phyloP scores from a whole-genome alignment of 208 protist species.

The Crithidia bombi region DNA sequence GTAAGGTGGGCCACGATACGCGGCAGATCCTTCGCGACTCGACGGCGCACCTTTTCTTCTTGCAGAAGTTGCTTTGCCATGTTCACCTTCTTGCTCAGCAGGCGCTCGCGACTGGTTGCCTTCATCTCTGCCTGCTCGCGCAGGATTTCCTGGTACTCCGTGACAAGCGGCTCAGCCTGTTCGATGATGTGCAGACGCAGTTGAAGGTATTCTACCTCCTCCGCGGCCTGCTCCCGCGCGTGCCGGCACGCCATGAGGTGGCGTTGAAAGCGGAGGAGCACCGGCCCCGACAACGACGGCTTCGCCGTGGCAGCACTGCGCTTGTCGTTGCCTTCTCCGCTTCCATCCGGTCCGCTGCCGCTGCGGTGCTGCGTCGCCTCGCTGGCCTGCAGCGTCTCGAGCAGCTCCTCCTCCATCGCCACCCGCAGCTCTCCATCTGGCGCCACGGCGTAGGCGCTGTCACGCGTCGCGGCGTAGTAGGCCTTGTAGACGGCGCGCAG shows the following conservation, averaged over 20 bases:
- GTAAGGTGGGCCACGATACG: constrained; percentile 54
- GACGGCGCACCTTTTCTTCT: constrained; percentile 69
- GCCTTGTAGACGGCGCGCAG: constrained; percentile 39
- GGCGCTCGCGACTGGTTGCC: constrained; percentile 63
- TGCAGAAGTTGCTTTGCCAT: constrained; percentile 86
- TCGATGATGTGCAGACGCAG: constrained; percentile 49
- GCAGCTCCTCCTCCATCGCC: constrained; percentile 37
- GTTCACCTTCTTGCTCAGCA: constrained; percentile 81
- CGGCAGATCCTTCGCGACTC: constrained; percentile 69
- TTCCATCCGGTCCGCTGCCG: background rate
- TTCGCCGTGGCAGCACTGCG: background rate
- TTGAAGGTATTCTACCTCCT: constrained; percentile 34
- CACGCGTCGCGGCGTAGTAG: constrained; percentile 29
- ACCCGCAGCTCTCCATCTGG: constrained; percentile 37
- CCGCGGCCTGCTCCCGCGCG: constrained; percentile 34
- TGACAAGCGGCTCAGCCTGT: constrained; percentile 47
- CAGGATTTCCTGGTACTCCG: constrained; percentile 44
- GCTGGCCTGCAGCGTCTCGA: constrained; percentile 24
- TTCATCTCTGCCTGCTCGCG: constrained; percentile 51
- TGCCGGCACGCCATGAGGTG: constrained; percentile 39
- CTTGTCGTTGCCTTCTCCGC: background rate
- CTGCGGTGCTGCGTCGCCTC: background rate
- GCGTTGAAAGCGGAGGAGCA: constrained; percentile 33
- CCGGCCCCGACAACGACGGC: constrained; percentile 1
- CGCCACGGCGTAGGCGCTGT: constrained; percentile 28